Base-by-base conservation (phyloP, 768 basidiomycete species). In the Baorangia bicolor region DNA sequence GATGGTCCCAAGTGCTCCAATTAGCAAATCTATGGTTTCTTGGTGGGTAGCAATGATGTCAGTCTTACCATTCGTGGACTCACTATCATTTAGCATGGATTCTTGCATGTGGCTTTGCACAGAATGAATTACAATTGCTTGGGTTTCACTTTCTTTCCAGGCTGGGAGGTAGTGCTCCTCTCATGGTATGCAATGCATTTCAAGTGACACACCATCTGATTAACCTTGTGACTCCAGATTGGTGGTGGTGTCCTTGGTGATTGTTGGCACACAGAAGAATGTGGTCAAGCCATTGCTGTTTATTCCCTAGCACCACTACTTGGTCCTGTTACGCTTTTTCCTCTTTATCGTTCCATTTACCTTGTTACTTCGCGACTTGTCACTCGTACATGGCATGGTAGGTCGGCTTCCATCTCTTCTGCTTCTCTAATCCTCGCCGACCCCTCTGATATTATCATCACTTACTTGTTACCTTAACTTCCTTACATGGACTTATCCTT, bases 131-230 rank as follows among this genome's bases (percentile, higher is more conserved):
- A 0, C 80, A 88, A 59, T 71, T 90, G 13, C 81, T 89, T 47
- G 84, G 75, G 0, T 90, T 90, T 62, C 81, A 88, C 20, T 82
- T 91, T 59, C 69, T 90, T 2, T 72, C 87, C 1, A 88, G 89
- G 2, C 55, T 91, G 2, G 90, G 89, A 27, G 90, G 88, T 0
- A 85, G 86, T 50, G 88, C 88, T 0, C 86, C 88, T 7, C 71
- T 88, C 2, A 70, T 82, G 5, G 77, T 78, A 59, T 38, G 72
- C 4, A 12, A n/a, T 16, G 0, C 27, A 25, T 16, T 23, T 9
- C 2, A 11, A n/a, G 12, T 30, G 1, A 9, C 4, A 5, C 5
- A 27, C 33, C 0, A 42, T 8, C 6, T 12, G 5, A 35, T 35
- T 40, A 13, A 47, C 14, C 11, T 4, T 4, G 18, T 10, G 11